A percentile compares a stretch with the other conserved stretches of the same genome.
Conservation (phyloP, 2,329 filamentous ascomycete genomes). For the Trichophyton schoenleinii region DNA sequence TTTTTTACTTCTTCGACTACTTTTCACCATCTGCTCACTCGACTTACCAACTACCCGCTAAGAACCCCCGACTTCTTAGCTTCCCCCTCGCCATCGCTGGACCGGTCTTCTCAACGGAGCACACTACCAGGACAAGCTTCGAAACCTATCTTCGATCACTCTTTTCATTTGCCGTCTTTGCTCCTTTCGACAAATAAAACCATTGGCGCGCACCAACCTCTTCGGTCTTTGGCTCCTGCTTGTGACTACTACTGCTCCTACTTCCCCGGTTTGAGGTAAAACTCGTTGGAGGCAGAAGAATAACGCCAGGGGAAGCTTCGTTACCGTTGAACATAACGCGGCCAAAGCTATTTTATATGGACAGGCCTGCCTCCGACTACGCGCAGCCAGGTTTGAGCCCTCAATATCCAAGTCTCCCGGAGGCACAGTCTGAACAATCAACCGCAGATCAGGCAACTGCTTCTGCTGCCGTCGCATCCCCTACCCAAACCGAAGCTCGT, state of each 20-base stretch:
- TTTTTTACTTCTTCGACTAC: constrained; percentile 2
- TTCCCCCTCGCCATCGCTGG: neutral
- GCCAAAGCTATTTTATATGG: constrained; percentile 30
- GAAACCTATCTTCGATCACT: neutral
- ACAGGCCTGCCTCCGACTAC: constrained; percentile 58
- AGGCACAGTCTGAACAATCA: constrained; percentile 68
- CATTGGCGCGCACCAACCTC: neutral
- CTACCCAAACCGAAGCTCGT: constrained; percentile 27
- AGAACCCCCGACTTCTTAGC: neutral
- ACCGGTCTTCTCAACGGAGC: neutral
- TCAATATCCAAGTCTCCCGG: constrained; percentile 41
- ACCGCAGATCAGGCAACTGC: constrained; percentile 84
- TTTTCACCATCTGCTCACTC: neutral
- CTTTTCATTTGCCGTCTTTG: neutral
- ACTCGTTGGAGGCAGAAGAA: constrained; percentile 6
- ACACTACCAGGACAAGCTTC: neutral
- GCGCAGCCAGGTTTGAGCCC: constrained; percentile 74
- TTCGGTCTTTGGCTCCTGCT: neutral
- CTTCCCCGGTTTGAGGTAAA: neutral
- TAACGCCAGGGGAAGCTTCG: constrained; percentile 2
- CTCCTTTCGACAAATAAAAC: neutral
- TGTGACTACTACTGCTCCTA: neutral
- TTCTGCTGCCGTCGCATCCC: constrained; percentile 37
- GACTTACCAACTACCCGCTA: neutral
- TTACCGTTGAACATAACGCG: constrained; percentile 7